Conservation (phyloP, 2,329 filamentous ascomycete species). For the Dothistroma pini region DNA sequence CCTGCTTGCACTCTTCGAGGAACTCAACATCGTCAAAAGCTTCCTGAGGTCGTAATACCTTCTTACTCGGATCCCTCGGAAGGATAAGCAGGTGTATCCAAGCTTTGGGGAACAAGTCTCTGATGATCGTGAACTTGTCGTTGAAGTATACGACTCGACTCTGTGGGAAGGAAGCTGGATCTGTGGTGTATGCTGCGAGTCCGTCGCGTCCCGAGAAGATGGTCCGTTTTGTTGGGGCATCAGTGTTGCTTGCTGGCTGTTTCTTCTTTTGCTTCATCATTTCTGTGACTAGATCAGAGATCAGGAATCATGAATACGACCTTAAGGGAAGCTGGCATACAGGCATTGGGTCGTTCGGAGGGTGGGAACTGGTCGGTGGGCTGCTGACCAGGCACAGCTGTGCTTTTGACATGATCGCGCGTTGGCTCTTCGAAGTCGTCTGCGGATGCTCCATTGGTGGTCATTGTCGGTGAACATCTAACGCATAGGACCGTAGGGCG, state of each 20-base stretch:
- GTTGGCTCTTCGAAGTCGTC: conserved; percentile 20
- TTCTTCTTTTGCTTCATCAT: conserved; percentile 42
- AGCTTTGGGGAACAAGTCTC: conserved; percentile 83
- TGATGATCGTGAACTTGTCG: conserved; percentile 69
- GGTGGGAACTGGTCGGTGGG: conserved; percentile 9
- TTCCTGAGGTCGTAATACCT: conserved; percentile 68
- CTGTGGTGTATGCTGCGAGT: conserved; percentile 62
- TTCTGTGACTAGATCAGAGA: conserved; percentile 41
- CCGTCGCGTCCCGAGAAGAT: conserved; percentile 54
- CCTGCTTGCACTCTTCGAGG: conserved; percentile 58
- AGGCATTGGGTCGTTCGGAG: conserved; percentile 37
- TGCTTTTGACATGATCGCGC: conserved; percentile 14
- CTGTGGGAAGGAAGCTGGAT: conserved; percentile 58
- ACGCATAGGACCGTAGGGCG: background rate
- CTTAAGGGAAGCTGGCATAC: conserved; percentile 18
- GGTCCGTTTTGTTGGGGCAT: conserved; percentile 28
- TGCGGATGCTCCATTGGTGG: conserved; percentile 14
- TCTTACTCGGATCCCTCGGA: conserved; percentile 62
- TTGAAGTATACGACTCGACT: conserved; percentile 63
- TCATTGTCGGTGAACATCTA: conserved; percentile 7
- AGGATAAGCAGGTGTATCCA: conserved; percentile 84
- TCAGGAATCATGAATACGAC: conserved; percentile 19
- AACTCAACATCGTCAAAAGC: conserved; percentile 70
- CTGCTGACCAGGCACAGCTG: conserved; percentile 17
- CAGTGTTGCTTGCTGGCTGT: conserved; percentile 24